Evolutionary conservation across 2,329 filamentous ascomycete species (phyloP).

Genomic region (Neospermospora avenae): DNA sequence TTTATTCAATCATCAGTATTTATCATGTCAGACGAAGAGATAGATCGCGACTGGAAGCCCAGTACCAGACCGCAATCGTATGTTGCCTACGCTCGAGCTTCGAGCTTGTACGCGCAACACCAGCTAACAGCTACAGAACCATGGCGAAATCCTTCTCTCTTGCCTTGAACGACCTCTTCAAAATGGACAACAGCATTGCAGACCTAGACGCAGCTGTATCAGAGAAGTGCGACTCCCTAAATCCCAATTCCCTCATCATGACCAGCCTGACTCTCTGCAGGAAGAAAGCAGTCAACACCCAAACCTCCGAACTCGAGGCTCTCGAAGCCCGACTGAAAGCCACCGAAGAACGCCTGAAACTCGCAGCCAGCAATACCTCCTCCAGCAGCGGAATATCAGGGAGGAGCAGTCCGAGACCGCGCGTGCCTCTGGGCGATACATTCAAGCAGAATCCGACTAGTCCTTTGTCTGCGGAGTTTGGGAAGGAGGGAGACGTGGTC

Average conservation of each 20-base stretch:
- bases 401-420: slow-evolving; percentile 24
- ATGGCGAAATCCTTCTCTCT: slow-evolving; percentile 84
- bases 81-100: slow-evolving; percentile 41
- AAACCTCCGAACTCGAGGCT: slow-evolving; percentile 76
- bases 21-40: slow-evolving; percentile 58
- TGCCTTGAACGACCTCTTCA: slow-evolving; percentile 85
- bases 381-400: slow-evolving; percentile 12
- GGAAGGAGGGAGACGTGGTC: slow-evolving; percentile 7
- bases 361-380: slow-evolving; percentile 17
- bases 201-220: slow-evolving; percentile 72
- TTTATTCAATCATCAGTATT: neutral
- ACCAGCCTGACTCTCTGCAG: slow-evolving; percentile 43
- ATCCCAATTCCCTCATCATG: neutral
- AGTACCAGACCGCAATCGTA: slow-evolving; percentile 79
- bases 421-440: slow-evolving; percentile 23
- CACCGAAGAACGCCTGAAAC: slow-evolving; percentile 74
- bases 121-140: slow-evolving; percentile 58
- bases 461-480: slow-evolving; percentile 21
- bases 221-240: slow-evolving; percentile 66
- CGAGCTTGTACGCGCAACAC: neutral
- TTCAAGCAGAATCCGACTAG: slow-evolving; percentile 23
- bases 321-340: slow-evolving; percentile 81
- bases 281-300: slow-evolving; percentile 72
- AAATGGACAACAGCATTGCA: slow-evolving; percentile 74
- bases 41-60: slow-evolving; percentile 77